Evolutionary conservation across 495 filamentous ascomycete genomes (phyloP), one percentile per base, ranked within the genome.

Genomic region (Tricharina praecox): DNA sequence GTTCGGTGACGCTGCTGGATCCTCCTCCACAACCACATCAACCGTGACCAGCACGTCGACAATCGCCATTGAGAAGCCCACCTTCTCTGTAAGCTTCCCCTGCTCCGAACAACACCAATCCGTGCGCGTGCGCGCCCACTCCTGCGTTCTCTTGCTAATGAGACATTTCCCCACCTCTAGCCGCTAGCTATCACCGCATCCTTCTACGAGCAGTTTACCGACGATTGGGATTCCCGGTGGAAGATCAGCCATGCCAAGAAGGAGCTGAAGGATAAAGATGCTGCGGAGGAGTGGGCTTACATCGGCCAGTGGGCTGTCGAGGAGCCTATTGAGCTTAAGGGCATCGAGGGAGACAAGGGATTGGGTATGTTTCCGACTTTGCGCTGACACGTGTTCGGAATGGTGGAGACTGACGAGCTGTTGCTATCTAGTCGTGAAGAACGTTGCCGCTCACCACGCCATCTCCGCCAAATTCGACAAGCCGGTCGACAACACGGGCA

Each of bases 401-500:
- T 34, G 35, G 11, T 24, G 13, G 3, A 23, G 21, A 21, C 49
- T 60, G 51, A 61, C 50, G 47, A 21, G 18, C 36, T 15, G 7
- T 19, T 59, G n/a, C 16, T 35, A 18, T 47, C 16, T 16, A 57
- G 88, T 96, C 38, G 76, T 95, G 55, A 99, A 96, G 78, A 88
- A 96, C 65, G 70, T 78, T 30, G 90, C 90, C 52, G 90, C 90
- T 52, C 92, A 96, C 67, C 90, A 99, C 70, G 92, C 92, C 68
- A 99, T 99, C 67, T 96, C 92, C 37, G 85, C 92, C 68, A 96
- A 96, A 68, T 96, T 99, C 73, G 72, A 78, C 62, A 90, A 93
- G 76, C 81, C 81, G 68, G 81, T 99, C 59, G 81, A 95, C 66
- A 90, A 90, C 71, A 96, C 90, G 76, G 84, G 76, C 62, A 93